phyloP scores from a whole-genome alignment of 2,329 filamentous ascomycete species.

The Coniochaeta sp. region DNA sequence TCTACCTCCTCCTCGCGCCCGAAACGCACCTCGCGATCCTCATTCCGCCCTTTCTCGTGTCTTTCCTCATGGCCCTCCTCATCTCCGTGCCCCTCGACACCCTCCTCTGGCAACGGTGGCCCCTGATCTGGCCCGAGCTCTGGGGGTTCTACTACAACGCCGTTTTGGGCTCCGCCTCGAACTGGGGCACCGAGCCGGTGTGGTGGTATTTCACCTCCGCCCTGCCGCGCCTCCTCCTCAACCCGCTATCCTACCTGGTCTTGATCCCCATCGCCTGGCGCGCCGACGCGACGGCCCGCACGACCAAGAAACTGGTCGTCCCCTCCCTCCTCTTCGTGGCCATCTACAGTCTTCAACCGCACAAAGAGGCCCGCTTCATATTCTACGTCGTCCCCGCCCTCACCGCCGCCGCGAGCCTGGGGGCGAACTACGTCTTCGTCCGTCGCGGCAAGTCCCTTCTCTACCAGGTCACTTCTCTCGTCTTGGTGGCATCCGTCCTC shows the following conservation, averaged over 20 bases:
- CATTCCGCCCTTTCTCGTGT: constrained; percentile 57
- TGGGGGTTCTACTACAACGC: constrained; percentile 89
- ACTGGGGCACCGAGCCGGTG: constrained; percentile 84
- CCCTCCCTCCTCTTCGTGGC: constrained; percentile 67
- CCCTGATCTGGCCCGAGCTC: constrained; percentile 82
- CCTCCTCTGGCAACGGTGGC: constrained; percentile 82
- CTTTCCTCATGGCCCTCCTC: constrained; percentile 58
- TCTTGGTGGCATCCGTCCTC: constrained; percentile 53
- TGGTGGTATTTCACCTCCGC: constrained; percentile 80
- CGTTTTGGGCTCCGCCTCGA: constrained; percentile 70
- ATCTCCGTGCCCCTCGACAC: constrained; percentile 75
- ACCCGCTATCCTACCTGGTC: constrained; percentile 58
- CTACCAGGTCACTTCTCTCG: constrained; percentile 46
- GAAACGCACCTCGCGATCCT: constrained; percentile 50
- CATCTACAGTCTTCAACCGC: constrained; percentile 81
- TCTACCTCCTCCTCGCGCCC: constrained; percentile 53
- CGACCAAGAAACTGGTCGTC: constrained; percentile 44
- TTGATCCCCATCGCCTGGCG: constrained; percentile 47
- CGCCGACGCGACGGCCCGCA: constrained; percentile 35
- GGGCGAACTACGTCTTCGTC: constrained; percentile 63
- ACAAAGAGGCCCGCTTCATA: constrained; percentile 95
- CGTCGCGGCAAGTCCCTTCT: constrained; percentile 55
- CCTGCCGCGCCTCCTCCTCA: constrained; percentile 75
- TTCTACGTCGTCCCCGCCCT: constrained; percentile 79
- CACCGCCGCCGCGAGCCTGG: constrained; percentile 69